These are phyloP conservation scores for Cucurbita maxima DNA, from an alignment of 306 rosid genomes.

Conservation along the genomic window DNA sequence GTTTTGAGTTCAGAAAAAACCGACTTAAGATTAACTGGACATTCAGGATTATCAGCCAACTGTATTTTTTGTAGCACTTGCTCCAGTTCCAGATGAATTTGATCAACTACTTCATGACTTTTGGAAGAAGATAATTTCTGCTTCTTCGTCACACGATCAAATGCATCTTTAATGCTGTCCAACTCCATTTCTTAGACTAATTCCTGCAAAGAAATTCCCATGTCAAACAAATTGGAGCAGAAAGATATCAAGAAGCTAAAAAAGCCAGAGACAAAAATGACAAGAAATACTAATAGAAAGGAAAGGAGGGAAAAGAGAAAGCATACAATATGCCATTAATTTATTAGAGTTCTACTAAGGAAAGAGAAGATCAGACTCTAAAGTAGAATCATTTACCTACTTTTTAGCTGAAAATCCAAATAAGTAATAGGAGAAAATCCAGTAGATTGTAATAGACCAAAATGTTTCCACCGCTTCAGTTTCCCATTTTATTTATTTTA, in stretches of 20 bases:
- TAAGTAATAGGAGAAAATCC: background rate
- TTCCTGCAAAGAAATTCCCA: background rate
- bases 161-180: conserved; percentile 54
- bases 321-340: background rate
- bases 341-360: background rate
- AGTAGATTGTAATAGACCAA: background rate
- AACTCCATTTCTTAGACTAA: conserved; percentile 44
- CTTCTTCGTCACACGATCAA: conserved; percentile 39
- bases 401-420: background rate
- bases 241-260: background rate
- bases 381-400: background rate
- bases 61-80: conserved; percentile 43
- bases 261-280: background rate
- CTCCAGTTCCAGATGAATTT: conserved; percentile 35
- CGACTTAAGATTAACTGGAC: conserved; percentile 24
- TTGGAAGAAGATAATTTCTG: conserved; percentile 69
- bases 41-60: conserved; percentile 20
- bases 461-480: background rate
- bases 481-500: background rate
- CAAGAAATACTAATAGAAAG: background rate
- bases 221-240: background rate
- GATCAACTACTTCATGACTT: conserved; percentile 46
- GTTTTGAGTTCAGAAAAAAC: conserved; percentile 42
- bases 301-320: background rate
- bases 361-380: background rate